Conservation (phyloP, 805 yeast species). For the Starmera dryadoides region DNA sequence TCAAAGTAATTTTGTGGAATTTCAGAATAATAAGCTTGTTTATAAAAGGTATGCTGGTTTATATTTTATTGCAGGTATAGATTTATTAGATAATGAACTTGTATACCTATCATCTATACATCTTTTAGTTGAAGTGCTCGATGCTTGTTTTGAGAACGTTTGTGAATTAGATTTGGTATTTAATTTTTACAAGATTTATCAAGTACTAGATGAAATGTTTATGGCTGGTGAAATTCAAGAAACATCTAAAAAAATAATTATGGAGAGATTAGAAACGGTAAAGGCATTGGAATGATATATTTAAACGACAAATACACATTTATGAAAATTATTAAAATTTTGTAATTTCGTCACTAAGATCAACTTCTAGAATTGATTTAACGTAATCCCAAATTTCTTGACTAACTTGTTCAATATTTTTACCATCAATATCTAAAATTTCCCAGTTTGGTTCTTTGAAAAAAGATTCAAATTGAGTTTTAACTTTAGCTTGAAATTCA, state of each 20-base stretch:
- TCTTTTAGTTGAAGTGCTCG: slow-evolving; percentile 81
- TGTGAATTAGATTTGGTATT: slow-evolving; percentile 82
- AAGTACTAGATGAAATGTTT: slow-evolving; percentile 79
- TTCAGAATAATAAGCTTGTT: slow-evolving; percentile 59
- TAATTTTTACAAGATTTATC: slow-evolving; percentile 79
- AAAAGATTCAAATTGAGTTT: slow-evolving; percentile 45
- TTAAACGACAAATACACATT: too few relatives aligned
- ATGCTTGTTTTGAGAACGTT: slow-evolving; percentile 79
- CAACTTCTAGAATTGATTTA: slow-evolving; percentile 5
- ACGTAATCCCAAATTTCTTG: slow-evolving; percentile 33
- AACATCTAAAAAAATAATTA: slow-evolving; percentile 61
- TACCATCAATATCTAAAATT: slow-evolving; percentile 53
- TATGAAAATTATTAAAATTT: slow-evolving; percentile 5
- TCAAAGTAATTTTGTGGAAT: slow-evolving; percentile 77
- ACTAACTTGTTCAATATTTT: slow-evolving; percentile 49
- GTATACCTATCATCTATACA: slow-evolving; percentile 80
- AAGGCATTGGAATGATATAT: slow-evolving; percentile 47
- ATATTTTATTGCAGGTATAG: slow-evolving; percentile 80
- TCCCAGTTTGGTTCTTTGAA: slow-evolving; percentile 32
- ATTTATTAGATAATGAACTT: slow-evolving; percentile 73
- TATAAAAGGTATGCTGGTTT: slow-evolving; percentile 90
- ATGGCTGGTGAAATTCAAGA: slow-evolving; percentile 89
- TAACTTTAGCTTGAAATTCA: slow-evolving; percentile 71
- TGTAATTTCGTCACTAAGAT: slow-evolving; percentile 2
- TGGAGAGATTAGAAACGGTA: slow-evolving; percentile 56